A percentile compares a stretch with the other conserved stretches of the same genome.
Evolutionary conservation across 768 basidiomycete genomes (phyloP).

Genomic region (Boletellus emodensis): DNA sequence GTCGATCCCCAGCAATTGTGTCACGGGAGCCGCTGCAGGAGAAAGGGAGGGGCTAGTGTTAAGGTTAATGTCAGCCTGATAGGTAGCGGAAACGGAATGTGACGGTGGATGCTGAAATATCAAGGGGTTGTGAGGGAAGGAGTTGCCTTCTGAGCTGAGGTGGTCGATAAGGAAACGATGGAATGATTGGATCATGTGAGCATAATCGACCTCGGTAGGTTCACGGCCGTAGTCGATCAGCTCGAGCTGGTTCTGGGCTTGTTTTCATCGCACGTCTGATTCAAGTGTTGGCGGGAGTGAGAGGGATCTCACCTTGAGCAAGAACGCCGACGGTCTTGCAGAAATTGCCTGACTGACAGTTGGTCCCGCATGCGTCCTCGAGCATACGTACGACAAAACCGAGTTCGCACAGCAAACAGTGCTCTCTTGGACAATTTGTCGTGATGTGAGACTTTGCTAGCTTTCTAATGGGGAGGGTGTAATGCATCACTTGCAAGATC

Average conservation of each 20-base stretch:
- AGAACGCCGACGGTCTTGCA: conserved; percentile 89
- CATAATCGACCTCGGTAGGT: conserved; percentile 68
- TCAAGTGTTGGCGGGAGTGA: not conserved
- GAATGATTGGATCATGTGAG: conserved; percentile 89
- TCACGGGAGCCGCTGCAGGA: conserved; percentile 66
- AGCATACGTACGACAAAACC: conserved; percentile 95
- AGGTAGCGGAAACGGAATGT: conserved; percentile 1
- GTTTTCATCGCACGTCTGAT: not conserved
- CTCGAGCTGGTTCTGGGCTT: conserved; percentile 76
- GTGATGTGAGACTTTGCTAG: conserved; percentile 91
- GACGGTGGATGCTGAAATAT: conserved; percentile 32
- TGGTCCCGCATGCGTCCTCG: conserved; percentile 88
- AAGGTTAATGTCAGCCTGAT: conserved; percentile 19
- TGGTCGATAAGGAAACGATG: conserved; percentile 91
- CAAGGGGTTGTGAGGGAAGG: conserved; percentile 58
- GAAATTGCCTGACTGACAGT: conserved; percentile 97
- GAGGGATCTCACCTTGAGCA: conserved; percentile 61
- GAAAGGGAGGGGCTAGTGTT: conserved; percentile 13
- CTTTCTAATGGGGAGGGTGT: conserved; percentile 67
- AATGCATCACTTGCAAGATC: conserved; percentile 87
- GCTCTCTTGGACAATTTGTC: conserved; percentile 81
- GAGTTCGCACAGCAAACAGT: conserved; percentile 91
- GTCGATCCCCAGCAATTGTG: conserved; percentile 81
- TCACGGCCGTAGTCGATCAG: conserved; percentile 87
- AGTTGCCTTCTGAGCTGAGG: conserved; percentile 69